Conservation (phyloP, 108 stramenopile species). For the Phaeodactylum tricornutum region DNA sequence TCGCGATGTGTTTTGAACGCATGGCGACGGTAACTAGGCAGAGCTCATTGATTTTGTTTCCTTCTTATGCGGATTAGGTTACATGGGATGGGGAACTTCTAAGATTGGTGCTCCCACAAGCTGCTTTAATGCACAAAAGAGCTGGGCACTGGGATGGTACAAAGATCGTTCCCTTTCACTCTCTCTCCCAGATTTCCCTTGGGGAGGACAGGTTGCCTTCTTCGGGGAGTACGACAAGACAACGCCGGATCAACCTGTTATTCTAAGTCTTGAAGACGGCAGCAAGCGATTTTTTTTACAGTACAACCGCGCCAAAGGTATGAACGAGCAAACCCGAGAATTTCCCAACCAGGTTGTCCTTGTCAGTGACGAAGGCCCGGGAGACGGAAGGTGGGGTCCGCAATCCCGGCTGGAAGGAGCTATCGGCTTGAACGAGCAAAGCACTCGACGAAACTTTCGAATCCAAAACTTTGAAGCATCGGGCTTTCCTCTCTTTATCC, state of each 20-base stretch:
- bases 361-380: not conserved
- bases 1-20: too few relatives aligned
- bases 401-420: not conserved
- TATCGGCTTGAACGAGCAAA: not conserved
- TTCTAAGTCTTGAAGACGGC: not conserved
- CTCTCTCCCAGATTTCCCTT: constrained; percentile 1
- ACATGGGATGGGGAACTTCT: not conserved
- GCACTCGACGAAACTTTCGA: not conserved
- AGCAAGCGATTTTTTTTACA: not conserved
- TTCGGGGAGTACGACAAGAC: not conserved
- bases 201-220: not conserved
- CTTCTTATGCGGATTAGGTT: too few relatives aligned
- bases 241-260: not conserved
- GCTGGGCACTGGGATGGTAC: not conserved
- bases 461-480: not conserved
- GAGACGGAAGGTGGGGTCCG: not conserved
- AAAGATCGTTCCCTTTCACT: not conserved
- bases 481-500: not conserved
- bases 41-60: too few relatives aligned
- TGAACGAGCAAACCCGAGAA: not conserved
- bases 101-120: not conserved
- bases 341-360: constrained; percentile 3
- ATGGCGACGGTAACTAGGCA: too few relatives aligned
- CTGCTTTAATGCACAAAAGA: constrained; percentile 7
- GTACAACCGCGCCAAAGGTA: not conserved